Evolutionary conservation across 208 protist species (phyloP), one percentile per base, ranked within the genome.

Genomic region (Tritrichomonas musculus): DNA sequence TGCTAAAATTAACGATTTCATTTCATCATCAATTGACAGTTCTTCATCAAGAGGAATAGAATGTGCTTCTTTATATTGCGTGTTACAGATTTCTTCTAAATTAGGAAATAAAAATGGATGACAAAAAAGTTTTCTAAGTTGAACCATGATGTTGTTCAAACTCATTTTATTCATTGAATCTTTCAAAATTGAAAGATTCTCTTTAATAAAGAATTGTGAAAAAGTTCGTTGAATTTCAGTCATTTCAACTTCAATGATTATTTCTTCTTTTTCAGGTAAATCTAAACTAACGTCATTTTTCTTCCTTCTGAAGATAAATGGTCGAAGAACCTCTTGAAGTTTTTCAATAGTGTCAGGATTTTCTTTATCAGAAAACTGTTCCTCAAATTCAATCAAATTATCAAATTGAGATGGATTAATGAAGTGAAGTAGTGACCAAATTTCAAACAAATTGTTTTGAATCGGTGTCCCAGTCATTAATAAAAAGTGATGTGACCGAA

Each of bases 201-300:
- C 96, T 55, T 73, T 69, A n/a, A 97, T 72, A 92, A 97, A 96
- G n/a, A n/a, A n/a, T n/a, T n/a, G n/a, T n/a, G n/a, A n/a, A n/a
- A n/a, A n/a, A n/a, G n/a, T n/a, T n/a, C n/a, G n/a, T n/a, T n/a
- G n/a, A n/a, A n/a, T n/a, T n/a, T n/a, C n/a, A n/a, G n/a, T n/a
- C n/a, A n/a, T n/a, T n/a, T n/a, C n/a, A n/a, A n/a, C n/a, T n/a
- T n/a, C n/a, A n/a, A n/a, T n/a, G n/a, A n/a, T n/a, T 13, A 94
- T 80, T 69, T 96, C 96, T 57, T 95, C 93, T 92, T 95, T 80
- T 33, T 77, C 82, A 72, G 98, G 97, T 69, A 99, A 97, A 80
- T 95, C 96, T 66, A 99, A 97, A 93, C 99, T 98, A 22, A 99
- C 97, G 47, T 97, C 96, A 39, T 96, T 96, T 94, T 99, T 99